These are phyloP conservation scores for Saturnispora sanitii DNA, from an alignment of 805 yeast species.

Conservation along the genomic window DNA sequence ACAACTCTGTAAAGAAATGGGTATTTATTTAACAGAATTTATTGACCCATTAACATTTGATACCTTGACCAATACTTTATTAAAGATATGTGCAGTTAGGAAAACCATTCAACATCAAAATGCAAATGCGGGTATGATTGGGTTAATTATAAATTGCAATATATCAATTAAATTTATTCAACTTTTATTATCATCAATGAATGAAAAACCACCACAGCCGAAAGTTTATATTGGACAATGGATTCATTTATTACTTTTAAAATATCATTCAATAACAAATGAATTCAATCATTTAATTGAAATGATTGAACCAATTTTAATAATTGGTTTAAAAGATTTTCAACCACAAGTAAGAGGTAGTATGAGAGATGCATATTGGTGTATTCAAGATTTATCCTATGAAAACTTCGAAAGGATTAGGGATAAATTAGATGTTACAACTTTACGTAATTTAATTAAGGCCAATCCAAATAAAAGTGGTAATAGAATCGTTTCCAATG, in stretches of 20 bases:
- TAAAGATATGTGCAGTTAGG: constrained; percentile 48
- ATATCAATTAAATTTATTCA: constrained; percentile 42
- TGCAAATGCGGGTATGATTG: constrained; percentile 45
- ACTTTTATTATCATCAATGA: constrained; percentile 40
- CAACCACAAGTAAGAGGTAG: constrained; percentile 70
- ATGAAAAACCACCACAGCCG: constrained; percentile 65
- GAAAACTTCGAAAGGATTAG: constrained; percentile 34
- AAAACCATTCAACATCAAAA: constrained; percentile 54
- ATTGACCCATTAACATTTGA: constrained; percentile 43
- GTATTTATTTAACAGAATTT: constrained; percentile 29
- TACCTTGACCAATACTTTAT: constrained; percentile 34
- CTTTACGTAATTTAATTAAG: constrained; percentile 52
- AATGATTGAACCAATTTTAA: constrained; percentile 38
- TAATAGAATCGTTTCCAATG: too few relatives aligned
- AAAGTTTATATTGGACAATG: constrained; percentile 62
- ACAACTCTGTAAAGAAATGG: constrained; percentile 62
- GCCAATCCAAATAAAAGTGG: constrained; percentile 34
- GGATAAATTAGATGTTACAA: constrained; percentile 33
- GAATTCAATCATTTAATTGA: constrained; percentile 29
- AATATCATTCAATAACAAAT: constrained; percentile 31
- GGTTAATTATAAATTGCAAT: constrained; percentile 46
- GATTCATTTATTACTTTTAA: constrained; percentile 51
- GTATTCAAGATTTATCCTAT: constrained; percentile 46
- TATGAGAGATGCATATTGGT: constrained; percentile 70
- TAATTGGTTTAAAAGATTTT: constrained; percentile 65